These are phyloP conservation scores for Circinella minor DNA, from an alignment of 371 early-diverging fungal genomes.

Conservation along the genomic window DNA sequence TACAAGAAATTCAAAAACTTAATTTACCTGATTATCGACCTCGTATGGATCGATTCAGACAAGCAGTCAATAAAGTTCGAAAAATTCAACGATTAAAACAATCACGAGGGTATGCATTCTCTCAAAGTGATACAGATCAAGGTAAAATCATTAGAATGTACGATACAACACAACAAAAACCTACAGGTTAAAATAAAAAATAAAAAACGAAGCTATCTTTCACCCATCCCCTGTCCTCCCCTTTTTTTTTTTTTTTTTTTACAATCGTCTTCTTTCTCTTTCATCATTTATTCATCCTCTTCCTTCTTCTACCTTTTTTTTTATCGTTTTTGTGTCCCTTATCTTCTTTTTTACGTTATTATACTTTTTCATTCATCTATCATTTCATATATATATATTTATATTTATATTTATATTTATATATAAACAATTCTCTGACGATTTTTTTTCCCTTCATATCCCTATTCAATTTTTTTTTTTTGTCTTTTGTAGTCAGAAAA, in stretches of 20 bases:
- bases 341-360: neutral
- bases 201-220: neutral
- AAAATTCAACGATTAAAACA: constrained; percentile 90
- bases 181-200: constrained; percentile 66
- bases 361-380: too few relatives aligned
- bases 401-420: too few relatives aligned
- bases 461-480: too few relatives aligned
- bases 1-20: constrained; percentile 97
- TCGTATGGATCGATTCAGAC: constrained; percentile 95
- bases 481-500: too few relatives aligned
- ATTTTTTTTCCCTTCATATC: too few relatives aligned
- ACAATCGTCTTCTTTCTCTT: neutral
- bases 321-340: neutral
- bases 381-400: too few relatives aligned
- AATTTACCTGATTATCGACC: constrained; percentile 97
- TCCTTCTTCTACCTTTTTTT: neutral
- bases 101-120: constrained; percentile 95
- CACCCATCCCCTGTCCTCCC: neutral
- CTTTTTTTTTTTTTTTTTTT: neutral
- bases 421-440: too few relatives aligned
- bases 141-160: constrained; percentile 92
- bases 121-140: constrained; percentile 95
- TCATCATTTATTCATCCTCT: neutral
- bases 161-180: constrained; percentile 94
- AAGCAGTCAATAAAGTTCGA: constrained; percentile 95